phyloP scores from a whole-genome alignment of 2,329 filamentous ascomycete genomes.

The Penicillium expansum region DNA sequence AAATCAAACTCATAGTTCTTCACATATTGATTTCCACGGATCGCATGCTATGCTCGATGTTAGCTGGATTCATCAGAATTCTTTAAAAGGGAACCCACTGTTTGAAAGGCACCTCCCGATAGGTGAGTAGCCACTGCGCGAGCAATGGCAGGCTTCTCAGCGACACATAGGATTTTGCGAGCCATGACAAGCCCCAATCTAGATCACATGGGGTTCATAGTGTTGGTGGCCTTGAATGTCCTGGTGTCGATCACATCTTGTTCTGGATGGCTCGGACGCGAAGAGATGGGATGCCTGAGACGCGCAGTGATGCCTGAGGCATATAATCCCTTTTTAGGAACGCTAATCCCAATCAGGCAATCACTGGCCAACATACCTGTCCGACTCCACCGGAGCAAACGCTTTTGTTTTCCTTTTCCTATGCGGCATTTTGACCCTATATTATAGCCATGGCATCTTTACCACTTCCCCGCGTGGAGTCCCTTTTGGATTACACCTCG shows the following conservation, averaged over 20 bases:
- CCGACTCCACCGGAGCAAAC: constrained; percentile 7
- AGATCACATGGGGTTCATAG: constrained; percentile 11
- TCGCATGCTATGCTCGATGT: constrained; percentile 58
- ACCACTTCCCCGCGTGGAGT: constrained; percentile 61
- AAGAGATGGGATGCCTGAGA: constrained; percentile 7
- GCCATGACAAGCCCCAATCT: constrained; percentile 33
- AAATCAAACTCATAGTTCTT: constrained; percentile 95
- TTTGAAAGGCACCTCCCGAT: constrained; percentile 69
- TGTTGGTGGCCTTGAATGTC: constrained; percentile 5
- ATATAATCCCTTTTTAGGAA: background rate
- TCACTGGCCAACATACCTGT: constrained; percentile 13
- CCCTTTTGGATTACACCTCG: constrained; percentile 71
- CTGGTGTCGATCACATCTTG: constrained; percentile 14
- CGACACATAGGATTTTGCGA: constrained; percentile 68
- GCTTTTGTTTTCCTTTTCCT: constrained; percentile 7
- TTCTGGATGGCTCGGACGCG: constrained; percentile 16
- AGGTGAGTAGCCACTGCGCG: constrained; percentile 91
- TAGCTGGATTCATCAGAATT: constrained; percentile 11
- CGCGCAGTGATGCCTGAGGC: constrained; percentile 16
- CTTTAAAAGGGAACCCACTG: constrained; percentile 53
- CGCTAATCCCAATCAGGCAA: constrained; percentile 20
- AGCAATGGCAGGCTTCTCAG: constrained; percentile 90
- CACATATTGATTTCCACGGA: constrained; percentile 69
- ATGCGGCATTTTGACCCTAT: background rate
- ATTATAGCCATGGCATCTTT: constrained; percentile 56